Percentiles rank a stretch among this genome's conserved stretches.
These are phyloP conservation scores for Suhomyces tanzawaensis DNA, from an alignment of 805 yeast species.

Conservation along the genomic window DNA sequence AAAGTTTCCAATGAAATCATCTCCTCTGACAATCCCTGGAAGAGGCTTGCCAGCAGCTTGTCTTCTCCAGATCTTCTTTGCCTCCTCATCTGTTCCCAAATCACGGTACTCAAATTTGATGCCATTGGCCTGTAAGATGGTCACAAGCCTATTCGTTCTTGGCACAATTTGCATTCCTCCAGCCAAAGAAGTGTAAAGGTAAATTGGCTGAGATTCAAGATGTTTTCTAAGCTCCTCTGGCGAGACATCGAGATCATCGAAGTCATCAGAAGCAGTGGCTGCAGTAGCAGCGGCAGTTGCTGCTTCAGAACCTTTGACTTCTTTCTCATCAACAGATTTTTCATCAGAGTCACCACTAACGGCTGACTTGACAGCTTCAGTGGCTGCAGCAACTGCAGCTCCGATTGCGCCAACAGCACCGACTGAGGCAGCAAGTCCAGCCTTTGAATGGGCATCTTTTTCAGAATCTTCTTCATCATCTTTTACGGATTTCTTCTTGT, in stretches of 20 bases:
- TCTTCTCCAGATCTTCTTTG: constrained; percentile 80
- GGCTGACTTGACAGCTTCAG: constrained; percentile 3
- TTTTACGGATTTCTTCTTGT: constrained; percentile 2
- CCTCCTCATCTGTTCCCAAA: constrained; percentile 83
- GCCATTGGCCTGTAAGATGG: constrained; percentile 73
- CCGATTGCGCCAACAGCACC: constrained; percentile 5
- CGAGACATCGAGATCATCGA: constrained; percentile 32
- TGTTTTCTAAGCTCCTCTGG: constrained; percentile 44
- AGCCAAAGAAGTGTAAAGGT: constrained; percentile 79
- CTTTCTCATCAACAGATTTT: background rate
- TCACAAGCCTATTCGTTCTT: constrained; percentile 71
- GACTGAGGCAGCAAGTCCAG: background rate
- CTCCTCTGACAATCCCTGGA: constrained; percentile 84
- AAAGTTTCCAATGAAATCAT: constrained; percentile 82
- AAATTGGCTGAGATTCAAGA: constrained; percentile 57
- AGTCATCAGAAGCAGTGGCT: constrained; percentile 11
- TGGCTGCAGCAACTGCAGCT: background rate
- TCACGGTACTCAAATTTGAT: constrained; percentile 69
- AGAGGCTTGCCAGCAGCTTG: constrained; percentile 66
- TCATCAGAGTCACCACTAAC: background rate
- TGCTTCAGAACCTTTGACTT: no score
- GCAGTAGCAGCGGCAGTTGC: constrained; percentile 5
- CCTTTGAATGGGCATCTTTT: constrained; percentile 7
- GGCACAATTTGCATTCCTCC: constrained; percentile 81
- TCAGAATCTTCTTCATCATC: constrained; percentile 4